Evolutionary conservation across 2,329 filamentous ascomycete species (phyloP).

Genomic region (Curvularia sp.): DNA sequence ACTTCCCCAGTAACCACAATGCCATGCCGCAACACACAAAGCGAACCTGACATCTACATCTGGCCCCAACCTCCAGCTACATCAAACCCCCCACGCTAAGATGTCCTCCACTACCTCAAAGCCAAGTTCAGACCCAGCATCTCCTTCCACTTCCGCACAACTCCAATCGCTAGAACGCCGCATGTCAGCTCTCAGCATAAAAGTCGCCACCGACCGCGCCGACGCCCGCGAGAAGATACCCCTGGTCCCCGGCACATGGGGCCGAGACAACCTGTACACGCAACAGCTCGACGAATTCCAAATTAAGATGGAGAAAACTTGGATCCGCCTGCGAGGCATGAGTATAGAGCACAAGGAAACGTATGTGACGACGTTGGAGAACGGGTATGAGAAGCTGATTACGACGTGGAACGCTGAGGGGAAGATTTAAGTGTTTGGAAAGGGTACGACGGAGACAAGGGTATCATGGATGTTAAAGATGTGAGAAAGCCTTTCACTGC

Average conservation of each 20-base stretch:
- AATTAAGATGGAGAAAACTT: background rate
- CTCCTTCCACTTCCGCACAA: background rate
- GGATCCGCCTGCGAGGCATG: background rate
- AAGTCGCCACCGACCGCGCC: background rate
- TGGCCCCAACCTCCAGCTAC: too few species aligned
- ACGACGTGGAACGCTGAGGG: background rate
- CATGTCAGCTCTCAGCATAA: background rate
- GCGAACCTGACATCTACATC: background rate
- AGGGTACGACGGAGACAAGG: too few species aligned
- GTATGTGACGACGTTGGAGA: background rate
- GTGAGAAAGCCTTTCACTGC: conserved; percentile 8
- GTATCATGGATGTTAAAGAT: too few species aligned
- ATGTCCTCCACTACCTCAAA: background rate
- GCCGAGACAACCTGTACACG: background rate
- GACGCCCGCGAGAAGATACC: background rate
- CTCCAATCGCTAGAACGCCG: background rate
- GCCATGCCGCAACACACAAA: background rate
- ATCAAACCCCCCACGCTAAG: background rate
- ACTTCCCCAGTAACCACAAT: background rate
- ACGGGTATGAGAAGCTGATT: background rate
- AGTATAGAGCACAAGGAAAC: background rate
- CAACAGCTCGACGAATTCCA: background rate
- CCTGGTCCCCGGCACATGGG: too few species aligned
- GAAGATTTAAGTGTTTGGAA: background rate
- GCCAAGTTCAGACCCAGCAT: background rate